Base-by-base conservation (phyloP, 768 basidiomycete species). In the Xanthoconium purpureum region DNA sequence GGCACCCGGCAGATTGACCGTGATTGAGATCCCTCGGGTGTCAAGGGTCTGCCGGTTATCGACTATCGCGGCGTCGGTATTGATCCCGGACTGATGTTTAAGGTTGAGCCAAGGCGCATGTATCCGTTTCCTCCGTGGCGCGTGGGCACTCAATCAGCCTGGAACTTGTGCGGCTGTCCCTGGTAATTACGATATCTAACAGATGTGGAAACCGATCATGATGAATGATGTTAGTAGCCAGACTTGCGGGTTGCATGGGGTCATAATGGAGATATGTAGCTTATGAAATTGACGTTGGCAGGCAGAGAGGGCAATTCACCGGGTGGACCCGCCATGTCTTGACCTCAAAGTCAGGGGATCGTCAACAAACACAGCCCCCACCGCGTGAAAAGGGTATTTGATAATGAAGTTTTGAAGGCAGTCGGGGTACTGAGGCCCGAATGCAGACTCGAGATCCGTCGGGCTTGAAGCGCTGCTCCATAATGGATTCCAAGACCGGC, bases 21-120 rank as follows among this genome's bases (percentile, higher is more conserved):
- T 63, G 55, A 61, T 57, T 66, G 39, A 57, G 50, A 47, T 56
- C 32, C 29, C 48, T 56, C 54, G 56, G 40, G 47, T 56, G 39
- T 47, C 32, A 45, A 52, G 39, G 46, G 52, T 49, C 39, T 50
- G 51, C 66, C 61, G 59, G 50, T 52, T 47, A 53, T 57, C 42
- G 49, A 65, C 59, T 66, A 63, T 55, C 61, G 57, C 55, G 54
- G 59, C 37, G 59, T 55, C 59, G 54, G 43, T 63, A 68, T 52
- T 60, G 57, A 62, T 59, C 37, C 69, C 71, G 61, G 56, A 46
- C 49, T 36, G 61, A 54, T 56, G 55, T 62, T 59, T 63, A 67
- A 63, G 54, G 52, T 64, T 57, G 55, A 54, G 57, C 39, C 35
- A 37, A 45, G 47, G 28, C n/a, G 29, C 48, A 63, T 57, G 53